Conservation (phyloP, 306 rosid genomes). For the Vigna mungo region DNA sequence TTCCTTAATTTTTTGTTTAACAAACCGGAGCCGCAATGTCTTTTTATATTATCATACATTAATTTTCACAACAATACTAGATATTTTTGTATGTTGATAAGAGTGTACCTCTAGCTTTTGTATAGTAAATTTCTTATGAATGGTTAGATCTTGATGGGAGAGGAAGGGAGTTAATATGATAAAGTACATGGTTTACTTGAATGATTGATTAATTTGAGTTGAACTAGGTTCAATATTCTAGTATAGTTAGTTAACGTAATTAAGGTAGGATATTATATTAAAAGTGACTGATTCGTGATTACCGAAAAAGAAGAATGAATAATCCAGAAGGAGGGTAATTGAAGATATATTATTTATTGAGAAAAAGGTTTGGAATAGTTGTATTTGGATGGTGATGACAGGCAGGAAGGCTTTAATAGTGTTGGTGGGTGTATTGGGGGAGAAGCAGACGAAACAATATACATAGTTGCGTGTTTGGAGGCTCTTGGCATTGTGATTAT, state of each 20-base stretch:
- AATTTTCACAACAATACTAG: not conserved
- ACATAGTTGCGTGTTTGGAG: conserved; percentile 35
- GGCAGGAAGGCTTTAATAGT: conserved; percentile 15
- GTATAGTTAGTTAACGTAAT: no score
- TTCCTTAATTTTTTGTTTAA: not conserved
- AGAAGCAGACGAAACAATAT: conserved; percentile 19
- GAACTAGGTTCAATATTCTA: no score
- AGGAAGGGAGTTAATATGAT: not conserved
- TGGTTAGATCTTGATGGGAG: not conserved
- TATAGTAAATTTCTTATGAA: not conserved
- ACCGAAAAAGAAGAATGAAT: no score
- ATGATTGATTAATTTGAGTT: no score
- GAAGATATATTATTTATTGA: no score
- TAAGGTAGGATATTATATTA: no score
- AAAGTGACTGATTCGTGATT: no score
- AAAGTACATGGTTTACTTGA: no score
- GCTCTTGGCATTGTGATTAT: conserved; percentile 30
- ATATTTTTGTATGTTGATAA: not conserved
- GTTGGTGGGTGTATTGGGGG: conserved; percentile 30
- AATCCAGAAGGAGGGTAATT: no score
- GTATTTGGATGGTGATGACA: conserved; percentile 24
- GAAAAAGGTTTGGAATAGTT: not conserved
- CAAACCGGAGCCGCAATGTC: not conserved
- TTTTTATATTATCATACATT: not conserved
- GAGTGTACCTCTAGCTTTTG: no score